Evolutionary conservation across 148 eudicot genomes (phyloP).

Genomic region (Polygonum maritimum): DNA sequence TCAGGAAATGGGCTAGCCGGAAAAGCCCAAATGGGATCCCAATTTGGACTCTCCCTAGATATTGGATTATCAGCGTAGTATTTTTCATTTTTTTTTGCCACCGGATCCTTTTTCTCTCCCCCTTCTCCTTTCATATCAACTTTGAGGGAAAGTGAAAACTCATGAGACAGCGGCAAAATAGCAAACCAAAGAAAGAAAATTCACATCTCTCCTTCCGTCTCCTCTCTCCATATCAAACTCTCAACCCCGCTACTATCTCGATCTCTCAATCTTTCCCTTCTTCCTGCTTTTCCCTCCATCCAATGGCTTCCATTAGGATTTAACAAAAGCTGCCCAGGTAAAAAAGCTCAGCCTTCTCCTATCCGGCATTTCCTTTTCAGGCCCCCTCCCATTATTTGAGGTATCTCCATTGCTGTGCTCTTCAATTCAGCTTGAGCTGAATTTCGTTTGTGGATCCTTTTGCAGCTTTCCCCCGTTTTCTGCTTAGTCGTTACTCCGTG

Average conservation of each 20-base stretch:
- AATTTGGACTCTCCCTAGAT: background rate
- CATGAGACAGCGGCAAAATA: conserved; percentile 8
- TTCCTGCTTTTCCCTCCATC: background rate
- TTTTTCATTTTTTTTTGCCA: background rate
- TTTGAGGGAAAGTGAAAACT: background rate
- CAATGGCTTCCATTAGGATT: conserved; percentile 4
- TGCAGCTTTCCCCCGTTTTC: background rate
- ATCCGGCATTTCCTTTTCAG: background rate
- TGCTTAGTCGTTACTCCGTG: background rate
- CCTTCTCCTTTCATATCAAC: background rate
- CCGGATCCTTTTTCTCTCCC: background rate
- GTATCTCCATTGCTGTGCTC: background rate
- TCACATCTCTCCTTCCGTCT: background rate
- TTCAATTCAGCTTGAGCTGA: background rate
- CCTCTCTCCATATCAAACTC: conserved; percentile 7
- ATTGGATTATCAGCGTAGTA: background rate
- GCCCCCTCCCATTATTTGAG: background rate
- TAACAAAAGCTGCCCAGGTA: background rate
- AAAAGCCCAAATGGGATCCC: background rate
- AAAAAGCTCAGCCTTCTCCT: background rate
- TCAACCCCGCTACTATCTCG: background rate
- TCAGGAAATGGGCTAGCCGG: no score
- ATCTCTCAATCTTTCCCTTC: background rate
- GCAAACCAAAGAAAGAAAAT: background rate
- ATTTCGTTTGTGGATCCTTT: background rate